Conservation (phyloP, 176 grass and related monocot species). For the Avena eriantha region DNA sequence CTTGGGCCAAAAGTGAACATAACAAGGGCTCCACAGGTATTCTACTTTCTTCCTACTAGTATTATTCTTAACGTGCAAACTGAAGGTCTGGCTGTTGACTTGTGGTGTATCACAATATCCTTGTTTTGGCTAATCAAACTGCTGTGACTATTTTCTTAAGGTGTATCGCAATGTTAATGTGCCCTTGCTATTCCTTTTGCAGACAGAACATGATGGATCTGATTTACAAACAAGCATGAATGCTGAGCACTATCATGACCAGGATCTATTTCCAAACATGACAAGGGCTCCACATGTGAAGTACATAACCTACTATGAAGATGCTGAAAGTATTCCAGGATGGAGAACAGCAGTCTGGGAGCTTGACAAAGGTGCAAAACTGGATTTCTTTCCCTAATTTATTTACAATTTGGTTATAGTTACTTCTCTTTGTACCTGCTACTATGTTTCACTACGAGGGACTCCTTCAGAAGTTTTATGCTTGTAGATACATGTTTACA, state of each 20-base stretch:
- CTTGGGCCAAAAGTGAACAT: constrained; percentile 96
- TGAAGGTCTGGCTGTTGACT: constrained; percentile 5
- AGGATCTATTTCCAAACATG: constrained; percentile 85
- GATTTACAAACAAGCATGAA: constrained; percentile 87
- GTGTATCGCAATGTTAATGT: constrained; percentile 3
- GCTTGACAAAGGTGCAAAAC: constrained; percentile 75
- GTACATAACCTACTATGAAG: constrained; percentile 98
- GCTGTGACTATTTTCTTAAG: constrained; percentile 19
- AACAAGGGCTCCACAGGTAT: constrained; percentile 93
- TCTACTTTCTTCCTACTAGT: constrained; percentile 18
- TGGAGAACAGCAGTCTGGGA: constrained; percentile 96
- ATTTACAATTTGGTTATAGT: constrained; percentile 12
- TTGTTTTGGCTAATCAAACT: constrained; percentile 29
- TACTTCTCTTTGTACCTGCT: constrained; percentile 21
- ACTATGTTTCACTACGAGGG: constrained; percentile 13
- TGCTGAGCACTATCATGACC: constrained; percentile 55
- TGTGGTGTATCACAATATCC: not conserved
- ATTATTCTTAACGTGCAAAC: constrained; percentile 4
- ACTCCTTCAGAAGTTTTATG: constrained; percentile 11
- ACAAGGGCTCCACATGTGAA: constrained; percentile 73
- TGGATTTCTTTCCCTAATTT: constrained; percentile 29
- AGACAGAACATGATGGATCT: constrained; percentile 96
- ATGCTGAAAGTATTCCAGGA: constrained; percentile 89
- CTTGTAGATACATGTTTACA: constrained; percentile 34
- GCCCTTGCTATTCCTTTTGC: constrained; percentile 37